Conservation (phyloP, 106 monocot genomes). For the Dendrobium officinale region DNA sequence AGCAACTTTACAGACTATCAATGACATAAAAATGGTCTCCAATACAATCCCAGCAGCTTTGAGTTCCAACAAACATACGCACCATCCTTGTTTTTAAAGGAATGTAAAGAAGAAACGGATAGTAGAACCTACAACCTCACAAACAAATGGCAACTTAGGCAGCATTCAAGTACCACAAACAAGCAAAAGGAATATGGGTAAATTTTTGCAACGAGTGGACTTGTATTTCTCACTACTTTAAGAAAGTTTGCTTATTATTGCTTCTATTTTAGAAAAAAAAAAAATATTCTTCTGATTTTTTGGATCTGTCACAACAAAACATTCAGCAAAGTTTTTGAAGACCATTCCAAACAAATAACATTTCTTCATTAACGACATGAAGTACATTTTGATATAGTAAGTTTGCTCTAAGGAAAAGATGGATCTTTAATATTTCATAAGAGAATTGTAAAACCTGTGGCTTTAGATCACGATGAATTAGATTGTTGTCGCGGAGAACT, state of each 20-base stretch:
- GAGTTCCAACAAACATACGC: neutral
- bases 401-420: neutral
- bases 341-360: neutral
- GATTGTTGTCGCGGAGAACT: conserved; percentile 85
- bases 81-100: neutral
- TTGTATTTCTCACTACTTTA: neutral
- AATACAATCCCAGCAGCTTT: neutral
- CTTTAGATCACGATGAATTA: conserved; percentile 90
- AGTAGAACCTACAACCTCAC: neutral
- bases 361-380: neutral
- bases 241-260: neutral
- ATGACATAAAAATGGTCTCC: neutral
- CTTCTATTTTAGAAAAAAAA: neutral
- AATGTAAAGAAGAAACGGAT: neutral
- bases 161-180: neutral
- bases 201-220: neutral
- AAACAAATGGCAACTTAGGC: neutral
- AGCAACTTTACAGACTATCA: neutral
- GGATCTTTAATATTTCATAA: neutral
- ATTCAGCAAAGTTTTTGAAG: neutral
- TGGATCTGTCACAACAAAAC: neutral
- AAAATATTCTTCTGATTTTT: neutral
- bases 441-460: conserved; percentile 63
- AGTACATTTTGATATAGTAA: neutral
- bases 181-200: neutral